Base-by-base conservation (phyloP, 306 rosid genomes). In the Canavalia ensiformis region DNA sequence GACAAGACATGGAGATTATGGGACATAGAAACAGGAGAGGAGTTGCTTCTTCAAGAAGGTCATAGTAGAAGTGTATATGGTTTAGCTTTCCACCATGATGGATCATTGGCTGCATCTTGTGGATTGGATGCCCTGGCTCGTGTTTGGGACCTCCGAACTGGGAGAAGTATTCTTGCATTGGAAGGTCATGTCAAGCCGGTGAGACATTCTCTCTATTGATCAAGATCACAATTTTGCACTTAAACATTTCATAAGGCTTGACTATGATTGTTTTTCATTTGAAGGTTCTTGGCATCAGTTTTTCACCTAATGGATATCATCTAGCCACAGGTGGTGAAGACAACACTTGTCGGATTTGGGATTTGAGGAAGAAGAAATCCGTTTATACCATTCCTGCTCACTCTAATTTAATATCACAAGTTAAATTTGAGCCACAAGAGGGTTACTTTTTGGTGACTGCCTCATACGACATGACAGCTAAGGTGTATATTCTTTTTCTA, bases 1-100 rank as follows among this genome's bases (percentile, higher is more conserved):
- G 99, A 95, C 90, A 92, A 91, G 87, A 95, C 98, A 12, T 95
- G 99, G 99, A 91, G 99, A 82, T 84, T 95, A 74, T 95, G 99
- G 99, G 98, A 95, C 65, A 51, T 93, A 64, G 95, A 93, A 59
- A 90, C 92, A 54, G 94, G 98, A 50, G 94, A 81, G 66, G 99
- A 95, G 84, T 84, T 95, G 90, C 98, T 91, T 82, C 98, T 93
- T 79, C 99, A 95, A 84, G 98, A 95, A 88, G 98, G 99, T 46
- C 99, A 95, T 68, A 93, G 98, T 84, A 89, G 98, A 85, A 87
- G 95, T 81, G 89, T 95, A 57, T 93, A 90, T 72, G 94, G 90
- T 44, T 87, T 95, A 76, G 92, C 83, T 62, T 95, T 95, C 82
- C 97, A 95, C 81, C 84, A 64, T 25, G 99, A 95, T 84, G 99